Conservation (phyloP, 306 rosid species). For the Ziziphus jujuba region DNA sequence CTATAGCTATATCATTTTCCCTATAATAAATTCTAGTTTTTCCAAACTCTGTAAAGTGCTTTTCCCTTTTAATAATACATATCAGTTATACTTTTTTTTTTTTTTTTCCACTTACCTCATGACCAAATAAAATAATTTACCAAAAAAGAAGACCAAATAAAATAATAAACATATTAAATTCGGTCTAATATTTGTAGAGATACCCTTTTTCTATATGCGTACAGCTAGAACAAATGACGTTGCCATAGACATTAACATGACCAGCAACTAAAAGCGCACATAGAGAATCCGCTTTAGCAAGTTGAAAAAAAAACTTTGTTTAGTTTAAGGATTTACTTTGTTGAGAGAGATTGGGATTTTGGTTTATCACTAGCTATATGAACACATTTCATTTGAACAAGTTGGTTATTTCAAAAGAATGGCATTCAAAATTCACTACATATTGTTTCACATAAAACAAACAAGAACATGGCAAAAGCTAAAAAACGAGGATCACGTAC, state of each 20-base stretch:
- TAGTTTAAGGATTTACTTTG: too few relatives aligned
- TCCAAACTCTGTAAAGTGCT: conserved; percentile 14
- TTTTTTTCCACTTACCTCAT: too few relatives aligned
- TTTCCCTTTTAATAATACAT: not conserved
- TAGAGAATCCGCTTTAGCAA: too few relatives aligned
- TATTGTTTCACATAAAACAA: conserved; percentile 28
- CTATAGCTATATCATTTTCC: not conserved
- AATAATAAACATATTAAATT: not conserved
- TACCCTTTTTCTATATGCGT: too few relatives aligned
- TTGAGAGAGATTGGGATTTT: too few relatives aligned
- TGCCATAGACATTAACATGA: too few relatives aligned
- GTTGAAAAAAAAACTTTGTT: too few relatives aligned
- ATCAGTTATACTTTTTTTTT: not conserved
- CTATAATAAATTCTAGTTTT: conserved; percentile 12
- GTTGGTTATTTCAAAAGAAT: not conserved
- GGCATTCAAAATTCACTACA: not conserved
- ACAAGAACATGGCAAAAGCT: conserved; percentile 15
- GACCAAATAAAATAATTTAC: too few relatives aligned
- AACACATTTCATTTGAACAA: not conserved
- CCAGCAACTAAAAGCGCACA: too few relatives aligned
- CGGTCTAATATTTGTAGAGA: too few relatives aligned
- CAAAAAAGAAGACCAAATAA: not conserved
- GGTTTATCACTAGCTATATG: too few relatives aligned
- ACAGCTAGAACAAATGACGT: too few relatives aligned
- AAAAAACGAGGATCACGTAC: conserved; percentile 32